Evolutionary conservation across 2,329 filamentous ascomycete genomes (phyloP).

Genomic region (Exophiala sideris): DNA sequence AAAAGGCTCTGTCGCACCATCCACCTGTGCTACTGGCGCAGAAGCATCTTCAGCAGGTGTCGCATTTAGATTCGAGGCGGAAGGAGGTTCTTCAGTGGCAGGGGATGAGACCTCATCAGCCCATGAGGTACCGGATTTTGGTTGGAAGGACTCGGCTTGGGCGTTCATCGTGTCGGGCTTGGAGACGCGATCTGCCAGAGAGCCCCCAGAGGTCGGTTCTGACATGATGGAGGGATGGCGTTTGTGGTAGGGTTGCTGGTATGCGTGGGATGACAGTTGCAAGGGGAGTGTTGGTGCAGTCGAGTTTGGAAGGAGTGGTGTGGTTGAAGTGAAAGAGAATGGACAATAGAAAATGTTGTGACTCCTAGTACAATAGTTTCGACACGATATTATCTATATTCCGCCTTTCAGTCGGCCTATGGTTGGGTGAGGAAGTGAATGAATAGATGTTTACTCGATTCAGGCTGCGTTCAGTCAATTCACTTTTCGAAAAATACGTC

Average conservation of each 20-base stretch:
- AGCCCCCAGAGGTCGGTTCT: constrained; percentile 35
- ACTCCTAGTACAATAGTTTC: too few relatives aligned
- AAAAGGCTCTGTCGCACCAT: constrained; percentile 38
- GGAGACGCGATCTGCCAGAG: constrained; percentile 49
- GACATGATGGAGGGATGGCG: constrained; percentile 27
- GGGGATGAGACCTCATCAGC: constrained; percentile 40
- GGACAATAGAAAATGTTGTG: too few relatives aligned
- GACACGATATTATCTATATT: too few relatives aligned
- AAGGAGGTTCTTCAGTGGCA: constrained; percentile 23
- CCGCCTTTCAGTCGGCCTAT: too few relatives aligned
- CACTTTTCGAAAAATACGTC: too few relatives aligned
- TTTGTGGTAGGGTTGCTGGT: background rate
- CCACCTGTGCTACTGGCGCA: constrained; percentile 32
- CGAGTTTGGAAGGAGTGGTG: too few relatives aligned
- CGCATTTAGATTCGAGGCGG: constrained; percentile 8
- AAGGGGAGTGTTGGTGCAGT: background rate
- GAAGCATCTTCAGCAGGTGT: constrained; percentile 1
- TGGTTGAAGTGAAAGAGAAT: background rate
- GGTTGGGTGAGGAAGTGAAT: too few relatives aligned
- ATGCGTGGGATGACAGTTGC: too few relatives aligned
- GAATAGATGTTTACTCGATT: too few relatives aligned
- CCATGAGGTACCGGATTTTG: constrained; percentile 35
- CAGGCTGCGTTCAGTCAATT: too few relatives aligned
- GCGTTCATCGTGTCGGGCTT: constrained; percentile 36
- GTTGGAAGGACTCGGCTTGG: constrained; percentile 19